phyloP scores from a whole-genome alignment of 768 basidiomycete species.

The Cystobasidiopsis lactophilus region DNA sequence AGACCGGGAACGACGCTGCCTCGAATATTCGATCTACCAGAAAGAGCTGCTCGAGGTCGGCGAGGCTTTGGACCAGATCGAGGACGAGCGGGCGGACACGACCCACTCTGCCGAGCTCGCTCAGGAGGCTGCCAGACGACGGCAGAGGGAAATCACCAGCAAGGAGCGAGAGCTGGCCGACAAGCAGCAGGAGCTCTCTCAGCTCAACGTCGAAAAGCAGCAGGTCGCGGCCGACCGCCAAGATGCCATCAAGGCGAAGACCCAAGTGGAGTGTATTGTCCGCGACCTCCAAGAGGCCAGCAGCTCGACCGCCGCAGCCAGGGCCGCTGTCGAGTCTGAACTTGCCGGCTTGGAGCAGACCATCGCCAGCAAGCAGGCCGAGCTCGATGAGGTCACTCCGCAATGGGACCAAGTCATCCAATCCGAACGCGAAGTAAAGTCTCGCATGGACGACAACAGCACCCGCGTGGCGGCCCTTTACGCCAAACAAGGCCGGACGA shows the following conservation, averaged over 20 bases:
- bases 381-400: constrained; percentile 43
- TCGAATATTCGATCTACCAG: constrained; percentile 86
- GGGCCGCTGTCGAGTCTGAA: constrained; percentile 42
- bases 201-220: constrained; percentile 43
- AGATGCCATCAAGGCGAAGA: constrained; percentile 61
- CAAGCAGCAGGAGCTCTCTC: constrained; percentile 38
- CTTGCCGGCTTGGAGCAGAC: constrained; percentile 38
- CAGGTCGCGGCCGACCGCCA: constrained; percentile 64
- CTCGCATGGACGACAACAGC: constrained; percentile 48
- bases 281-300: constrained; percentile 50
- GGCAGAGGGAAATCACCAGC: constrained; percentile 71
- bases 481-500: constrained; percentile 71
- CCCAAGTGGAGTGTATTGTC: constrained; percentile 65
- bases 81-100: constrained; percentile 49
- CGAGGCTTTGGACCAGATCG: constrained; percentile 51
- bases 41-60: constrained; percentile 74
- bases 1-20: constrained; percentile 76
- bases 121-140: constrained; percentile 53
- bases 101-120: constrained; percentile 64
- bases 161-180: constrained; percentile 1
- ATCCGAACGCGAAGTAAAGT: constrained; percentile 30
- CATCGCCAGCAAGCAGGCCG: constrained; percentile 40
- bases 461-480: constrained; percentile 52
- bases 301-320: constrained; percentile 37
- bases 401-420: constrained; percentile 39